A percentile compares a stretch with the other conserved stretches of the same genome.
Evolutionary conservation across 1,139 yeast species (phyloP).

Genomic region (Kodamaea plutei): DNA sequence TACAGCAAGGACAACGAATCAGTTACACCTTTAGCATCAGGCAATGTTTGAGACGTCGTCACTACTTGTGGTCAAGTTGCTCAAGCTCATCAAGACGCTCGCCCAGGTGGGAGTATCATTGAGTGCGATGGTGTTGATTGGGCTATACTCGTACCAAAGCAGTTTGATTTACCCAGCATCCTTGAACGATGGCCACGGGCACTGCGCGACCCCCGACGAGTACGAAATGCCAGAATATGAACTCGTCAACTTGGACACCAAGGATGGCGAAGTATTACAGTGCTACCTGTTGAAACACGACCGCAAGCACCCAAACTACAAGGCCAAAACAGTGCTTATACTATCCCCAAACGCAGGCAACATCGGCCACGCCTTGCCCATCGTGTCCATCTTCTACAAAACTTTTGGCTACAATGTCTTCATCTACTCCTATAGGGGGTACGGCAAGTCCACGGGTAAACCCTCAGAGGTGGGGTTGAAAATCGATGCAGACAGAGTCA

Average conservation of each 20-base stretch:
- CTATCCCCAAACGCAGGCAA: constrained; percentile 96
- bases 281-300: constrained; percentile 50
- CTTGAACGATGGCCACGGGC: constrained; percentile 70
- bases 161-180: constrained; percentile 77
- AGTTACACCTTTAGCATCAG: background rate
- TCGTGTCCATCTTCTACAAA: constrained; percentile 66
- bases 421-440: constrained; percentile 86
- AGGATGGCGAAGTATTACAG: constrained; percentile 55
- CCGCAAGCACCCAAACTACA: constrained; percentile 32
- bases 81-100: constrained; percentile 11
- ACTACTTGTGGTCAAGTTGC: constrained; percentile 5
- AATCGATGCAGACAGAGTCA: constrained; percentile 71
- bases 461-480: constrained; percentile 81
- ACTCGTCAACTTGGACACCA: constrained; percentile 55
- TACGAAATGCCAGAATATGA: constrained; percentile 66
- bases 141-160: constrained; percentile 65
- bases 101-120: constrained; percentile 30
- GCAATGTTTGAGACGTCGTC: constrained; percentile 3
- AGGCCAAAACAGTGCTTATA: constrained; percentile 68
- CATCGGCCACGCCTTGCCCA: constrained; percentile 87
- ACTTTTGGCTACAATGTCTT: constrained; percentile 74
- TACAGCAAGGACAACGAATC: too few species aligned
- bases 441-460: constrained; percentile 78
- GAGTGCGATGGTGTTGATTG: constrained; percentile 42
- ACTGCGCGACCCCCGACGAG: constrained; percentile 75